A percentile compares a stretch with the other conserved stretches of the same genome.
These are phyloP conservation scores for Arabis alpina DNA, from an alignment of 345 rosid species.

Conservation along the genomic window DNA sequence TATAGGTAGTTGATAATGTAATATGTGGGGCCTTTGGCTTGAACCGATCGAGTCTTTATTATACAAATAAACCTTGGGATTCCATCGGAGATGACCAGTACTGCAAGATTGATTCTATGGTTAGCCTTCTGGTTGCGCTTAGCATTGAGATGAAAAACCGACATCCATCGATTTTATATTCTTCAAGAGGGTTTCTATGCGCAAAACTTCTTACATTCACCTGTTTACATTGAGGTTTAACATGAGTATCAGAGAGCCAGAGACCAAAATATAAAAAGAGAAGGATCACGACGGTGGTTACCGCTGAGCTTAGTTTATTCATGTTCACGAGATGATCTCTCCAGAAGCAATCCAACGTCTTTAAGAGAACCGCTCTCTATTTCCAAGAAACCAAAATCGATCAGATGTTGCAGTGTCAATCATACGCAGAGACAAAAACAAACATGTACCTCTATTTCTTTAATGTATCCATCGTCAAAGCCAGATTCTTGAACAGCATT, in stretches of 20 bases:
- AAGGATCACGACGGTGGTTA: constrained; percentile 36
- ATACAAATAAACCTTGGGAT: constrained; percentile 62
- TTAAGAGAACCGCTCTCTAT: constrained; percentile 86
- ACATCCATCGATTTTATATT: constrained; percentile 94
- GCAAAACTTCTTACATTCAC: constrained; percentile 95
- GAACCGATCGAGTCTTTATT: constrained; percentile 1
- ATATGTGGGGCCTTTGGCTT: constrained; percentile 9
- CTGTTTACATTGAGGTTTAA: constrained; percentile 46
- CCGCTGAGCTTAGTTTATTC: constrained; percentile 95
- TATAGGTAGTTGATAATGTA: not conserved
- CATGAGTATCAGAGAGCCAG: constrained; percentile 31
- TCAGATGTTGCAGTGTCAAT: constrained; percentile 8
- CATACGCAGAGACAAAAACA: not conserved
- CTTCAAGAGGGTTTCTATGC: constrained; percentile 97
- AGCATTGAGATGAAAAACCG: constrained; percentile 97
- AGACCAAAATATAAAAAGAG: not conserved
- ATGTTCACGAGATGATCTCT: constrained; percentile 93
- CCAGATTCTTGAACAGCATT: constrained; percentile 70
- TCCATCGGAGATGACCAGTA: constrained; percentile 87
- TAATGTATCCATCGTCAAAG: constrained; percentile 72
- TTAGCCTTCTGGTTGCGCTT: constrained; percentile 85
- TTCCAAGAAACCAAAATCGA: constrained; percentile 26
- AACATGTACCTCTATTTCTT: constrained; percentile 77
- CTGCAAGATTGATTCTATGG: constrained; percentile 74
- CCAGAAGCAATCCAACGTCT: constrained; percentile 90